Evolutionary conservation across 441 rosid species (phyloP).

Genomic region (Euphorbia corollata): DNA sequence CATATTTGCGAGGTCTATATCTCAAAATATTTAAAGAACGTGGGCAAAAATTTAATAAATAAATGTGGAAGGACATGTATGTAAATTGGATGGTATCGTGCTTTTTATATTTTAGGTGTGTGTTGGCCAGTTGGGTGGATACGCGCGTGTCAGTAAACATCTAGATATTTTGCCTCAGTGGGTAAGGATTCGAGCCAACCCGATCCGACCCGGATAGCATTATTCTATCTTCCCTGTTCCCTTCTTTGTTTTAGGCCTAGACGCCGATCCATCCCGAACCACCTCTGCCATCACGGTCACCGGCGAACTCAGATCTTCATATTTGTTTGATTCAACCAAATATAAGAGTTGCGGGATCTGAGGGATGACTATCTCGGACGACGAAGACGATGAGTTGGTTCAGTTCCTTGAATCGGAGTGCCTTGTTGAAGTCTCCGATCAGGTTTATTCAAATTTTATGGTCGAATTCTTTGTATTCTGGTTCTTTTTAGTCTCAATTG

Average conservation of each 20-base stretch:
- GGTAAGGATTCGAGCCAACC: not conserved
- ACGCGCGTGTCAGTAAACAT: too few relatives aligned
- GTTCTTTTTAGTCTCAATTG: not conserved
- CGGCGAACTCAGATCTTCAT: not conserved
- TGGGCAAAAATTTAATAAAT: too few relatives aligned
- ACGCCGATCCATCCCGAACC: not conserved
- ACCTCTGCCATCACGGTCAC: not conserved
- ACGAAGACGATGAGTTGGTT: conserved; percentile 62
- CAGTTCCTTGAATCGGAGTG: conserved; percentile 78
- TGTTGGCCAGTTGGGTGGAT: too few relatives aligned
- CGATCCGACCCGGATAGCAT: conserved; percentile 1
- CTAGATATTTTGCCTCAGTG: not conserved
- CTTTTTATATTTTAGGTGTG: too few relatives aligned
- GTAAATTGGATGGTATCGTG: too few relatives aligned
- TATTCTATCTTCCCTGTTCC: too few relatives aligned
- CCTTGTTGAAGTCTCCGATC: conserved; percentile 41
- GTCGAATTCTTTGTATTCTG: not conserved
- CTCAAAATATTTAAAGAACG: too few relatives aligned
- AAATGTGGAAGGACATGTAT: too few relatives aligned
- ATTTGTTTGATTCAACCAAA: too few relatives aligned
- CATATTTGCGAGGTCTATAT: too few relatives aligned
- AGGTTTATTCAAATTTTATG: conserved; percentile 16
- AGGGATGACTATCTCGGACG: conserved; percentile 50
- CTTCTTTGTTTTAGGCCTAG: not conserved
- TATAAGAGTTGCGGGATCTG: not conserved